Base-by-base conservation (phyloP, 2,329 filamentous ascomycete species). In the Achaetomium macrosporum region DNA sequence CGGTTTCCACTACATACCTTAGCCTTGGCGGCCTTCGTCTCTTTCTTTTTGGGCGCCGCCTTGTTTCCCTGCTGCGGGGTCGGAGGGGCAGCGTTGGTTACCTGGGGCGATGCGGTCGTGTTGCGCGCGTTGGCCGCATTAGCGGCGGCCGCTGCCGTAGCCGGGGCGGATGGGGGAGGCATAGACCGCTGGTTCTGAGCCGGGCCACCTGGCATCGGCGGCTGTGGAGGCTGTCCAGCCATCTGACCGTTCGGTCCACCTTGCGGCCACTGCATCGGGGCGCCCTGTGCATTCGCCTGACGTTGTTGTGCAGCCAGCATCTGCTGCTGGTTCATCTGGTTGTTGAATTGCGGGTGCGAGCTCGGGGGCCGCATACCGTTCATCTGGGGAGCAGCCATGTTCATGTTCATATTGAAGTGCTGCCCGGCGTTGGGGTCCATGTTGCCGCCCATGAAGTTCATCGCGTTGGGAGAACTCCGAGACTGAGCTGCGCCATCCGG, bases 31-130 rank as follows among this genome's bases (percentile, higher is more conserved):
- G 74, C 77, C 69, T 85, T 85, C 5, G 71, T 73, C 31, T 83
- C 82, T 74, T 89, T 88, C 78, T 92, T 92, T 69, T 89, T 90
- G 1, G 87, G 85, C 33, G 81, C 83, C 4, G 85, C 70, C 73
- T 92, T 92, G 65, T 83, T 85, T 1, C 75, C 68, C 65, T 89
- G 86, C 47, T 82, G 84, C 1, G 88, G 88, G 4, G 88, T 93
- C 1, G 88, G 88, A 1, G 88, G 88, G 35, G 85, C 85, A 7
- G 82, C 78, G 54, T 77, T 81, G 57, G 77, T 78, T 60, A 81
- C 78, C 61, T 84, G 82, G 20, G 82, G 83, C 16, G 82, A 84
- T 12, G 79, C 79, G 13, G 81, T 76, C 50, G 78, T 73, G 57
- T 74, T 77, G 61, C 81, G 79, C 50, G 76, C 73, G 59, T 76